Evolutionary conservation across 2,329 filamentous ascomycete genomes (phyloP), one percentile per base, ranked within the genome.

Genomic region (Fusarium mundagurra): DNA sequence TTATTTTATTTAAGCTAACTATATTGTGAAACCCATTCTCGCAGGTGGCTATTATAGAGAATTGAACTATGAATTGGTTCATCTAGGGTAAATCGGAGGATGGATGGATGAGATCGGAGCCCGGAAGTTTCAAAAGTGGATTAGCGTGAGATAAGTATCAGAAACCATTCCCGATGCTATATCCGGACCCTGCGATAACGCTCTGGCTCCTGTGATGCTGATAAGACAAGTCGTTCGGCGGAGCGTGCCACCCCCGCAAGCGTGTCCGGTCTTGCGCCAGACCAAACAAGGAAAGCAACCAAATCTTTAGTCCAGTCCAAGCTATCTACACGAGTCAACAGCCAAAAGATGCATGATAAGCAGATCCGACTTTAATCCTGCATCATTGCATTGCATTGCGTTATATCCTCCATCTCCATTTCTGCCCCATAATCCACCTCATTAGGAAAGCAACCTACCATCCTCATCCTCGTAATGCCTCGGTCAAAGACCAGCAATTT

Each of bases 391-490:
- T 29, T n/a, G n/a, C 33, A 38, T 24, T 45, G 36, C 24, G 61
- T 48, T 38, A n/a, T 38, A 20, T 44, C 43, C 47, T 47, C 22
- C 3, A 44, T 36, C 51, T 5, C 38, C 18, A 20, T 54, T 44
- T 50, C 16, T 34, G 48, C 61, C 50, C 54, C 61, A 51, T 51
- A 60, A 29, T 33, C 29, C 24, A 43, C 55, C 50, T 13, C n/a
- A 57, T 70, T 24, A 20, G 67, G 66, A 69, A 71, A 39, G 66
- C 16, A 66, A 70, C 29, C 68, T 71, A 71, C 9, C 22, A 44
- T 6, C 17, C 10, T 5, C 12, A 9, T 1, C 16, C 24, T 27
- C 39, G 14, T 45, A 18, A 71, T 72, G 69, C 59, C 65, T 31
- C 57, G 48, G 36, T 44, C 39, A 53, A 61, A 65, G 18, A 17